phyloP scores from a whole-genome alignment of 176 grass and related monocot species.

The Urochloa ruziziensis region DNA sequence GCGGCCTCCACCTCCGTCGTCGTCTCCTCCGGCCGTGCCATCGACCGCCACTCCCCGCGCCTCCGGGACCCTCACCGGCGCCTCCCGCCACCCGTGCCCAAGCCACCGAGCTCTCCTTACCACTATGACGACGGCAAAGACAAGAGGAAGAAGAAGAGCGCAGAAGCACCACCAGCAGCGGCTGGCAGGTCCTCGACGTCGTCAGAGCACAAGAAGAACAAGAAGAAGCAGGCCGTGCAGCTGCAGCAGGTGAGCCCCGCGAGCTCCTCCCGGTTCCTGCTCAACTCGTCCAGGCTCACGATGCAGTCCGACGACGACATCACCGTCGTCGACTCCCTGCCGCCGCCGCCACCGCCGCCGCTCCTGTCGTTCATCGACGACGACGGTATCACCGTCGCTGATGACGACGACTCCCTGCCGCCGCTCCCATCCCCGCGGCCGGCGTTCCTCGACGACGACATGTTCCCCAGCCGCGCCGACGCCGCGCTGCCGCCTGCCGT shows the following conservation, averaged over 20 bases:
- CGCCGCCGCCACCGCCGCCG: background rate
- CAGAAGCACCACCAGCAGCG: background rate
- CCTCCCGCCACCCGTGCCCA: slow-evolving; percentile 12
- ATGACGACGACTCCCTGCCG: background rate
- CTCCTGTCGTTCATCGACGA: slow-evolving; percentile 36
- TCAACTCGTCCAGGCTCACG: slow-evolving; percentile 60
- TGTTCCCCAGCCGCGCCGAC: slow-evolving; percentile 2
- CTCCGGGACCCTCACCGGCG: slow-evolving; percentile 40
- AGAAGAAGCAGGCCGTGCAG: background rate
- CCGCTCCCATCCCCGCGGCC: background rate
- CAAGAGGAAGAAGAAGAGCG: background rate
- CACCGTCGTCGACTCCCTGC: background rate
- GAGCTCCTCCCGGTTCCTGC: slow-evolving; percentile 72
- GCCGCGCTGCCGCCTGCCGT: background rate
- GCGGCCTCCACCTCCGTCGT: slow-evolving; percentile 53
- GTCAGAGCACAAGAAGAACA: slow-evolving; percentile 2
- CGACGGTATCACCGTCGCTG: slow-evolving; percentile 21
- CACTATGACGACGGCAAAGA: background rate
- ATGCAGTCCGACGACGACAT: slow-evolving; percentile 42
- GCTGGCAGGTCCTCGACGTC: background rate
- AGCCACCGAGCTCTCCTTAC: background rate
- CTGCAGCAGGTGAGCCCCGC: slow-evolving; percentile 42
- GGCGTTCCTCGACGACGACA: slow-evolving; percentile 32
- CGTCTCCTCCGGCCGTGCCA: slow-evolving; percentile 22
- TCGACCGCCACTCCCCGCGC: slow-evolving; percentile 56